phyloP scores from a whole-genome alignment of 1,284 basidiomycete species.

The Blastosporella zonata region DNA sequence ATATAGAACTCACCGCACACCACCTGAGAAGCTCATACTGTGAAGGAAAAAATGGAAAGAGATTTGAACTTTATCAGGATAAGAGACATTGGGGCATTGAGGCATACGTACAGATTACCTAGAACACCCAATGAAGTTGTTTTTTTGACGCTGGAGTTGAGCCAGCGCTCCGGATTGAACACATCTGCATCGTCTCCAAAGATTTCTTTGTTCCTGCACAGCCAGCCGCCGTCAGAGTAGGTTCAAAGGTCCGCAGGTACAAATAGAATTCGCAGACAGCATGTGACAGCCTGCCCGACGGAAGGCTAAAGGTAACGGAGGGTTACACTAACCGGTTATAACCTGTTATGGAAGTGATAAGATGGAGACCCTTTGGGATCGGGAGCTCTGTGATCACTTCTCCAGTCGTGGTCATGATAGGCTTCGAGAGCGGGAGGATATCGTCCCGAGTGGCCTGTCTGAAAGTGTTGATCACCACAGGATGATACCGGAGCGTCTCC shows the following conservation, averaged over 20 bases:
- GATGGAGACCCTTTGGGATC: slow-evolving; percentile 35
- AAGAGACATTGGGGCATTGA: background rate
- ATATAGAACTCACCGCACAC: slow-evolving; percentile 28
- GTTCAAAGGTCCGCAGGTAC: background rate
- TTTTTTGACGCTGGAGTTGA: slow-evolving; percentile 34
- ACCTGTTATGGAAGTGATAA: slow-evolving; percentile 34
- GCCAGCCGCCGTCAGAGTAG: slow-evolving; percentile 3
- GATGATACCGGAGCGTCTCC: slow-evolving; percentile 41
- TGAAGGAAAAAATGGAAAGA: background rate
- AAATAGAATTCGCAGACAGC: background rate
- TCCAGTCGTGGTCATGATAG: slow-evolving; percentile 35
- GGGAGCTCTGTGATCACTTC: slow-evolving; percentile 33
- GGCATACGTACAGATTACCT: slow-evolving; percentile 45
- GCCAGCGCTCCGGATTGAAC: slow-evolving; percentile 53
- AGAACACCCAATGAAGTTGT: slow-evolving; percentile 42
- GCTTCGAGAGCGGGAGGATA: slow-evolving; percentile 40
- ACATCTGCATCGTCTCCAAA: slow-evolving; percentile 49
- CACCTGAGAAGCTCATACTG: slow-evolving; percentile 47
- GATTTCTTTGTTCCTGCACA: slow-evolving; percentile 37
- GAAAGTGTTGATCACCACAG: slow-evolving; percentile 29
- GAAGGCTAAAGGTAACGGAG: background rate
- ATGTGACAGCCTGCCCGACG: background rate
- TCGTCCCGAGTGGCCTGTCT: slow-evolving; percentile 39
- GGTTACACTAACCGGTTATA: slow-evolving; percentile 38
- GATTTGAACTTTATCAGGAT: slow-evolving; percentile 1